Evolutionary conservation across 2,329 filamentous ascomycete species (phyloP).

Genomic region (Leptographium galeiforme): DNA sequence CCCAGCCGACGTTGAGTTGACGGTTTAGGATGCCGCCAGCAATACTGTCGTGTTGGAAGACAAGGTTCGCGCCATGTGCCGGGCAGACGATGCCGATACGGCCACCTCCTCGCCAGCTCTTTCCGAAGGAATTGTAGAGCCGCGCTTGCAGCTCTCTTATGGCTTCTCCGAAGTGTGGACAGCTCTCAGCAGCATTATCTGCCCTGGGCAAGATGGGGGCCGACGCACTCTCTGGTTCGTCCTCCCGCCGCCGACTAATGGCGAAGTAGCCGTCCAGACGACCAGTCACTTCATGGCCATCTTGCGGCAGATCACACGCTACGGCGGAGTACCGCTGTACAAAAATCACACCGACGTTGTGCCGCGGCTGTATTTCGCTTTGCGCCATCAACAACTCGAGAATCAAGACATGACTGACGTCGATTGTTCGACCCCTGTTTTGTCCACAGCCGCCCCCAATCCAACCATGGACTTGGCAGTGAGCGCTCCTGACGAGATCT

Average conservation of each 20-base stretch:
- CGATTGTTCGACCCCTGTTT: too few species aligned
- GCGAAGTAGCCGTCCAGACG: not conserved
- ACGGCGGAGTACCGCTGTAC: not conserved
- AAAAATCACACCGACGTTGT: not conserved
- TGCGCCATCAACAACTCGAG: not conserved
- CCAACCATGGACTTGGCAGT: not conserved
- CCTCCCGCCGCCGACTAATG: not conserved
- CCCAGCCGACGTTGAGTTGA: not conserved
- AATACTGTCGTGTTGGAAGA: not conserved
- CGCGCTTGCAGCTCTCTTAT: too few species aligned
- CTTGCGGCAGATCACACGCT: not conserved
- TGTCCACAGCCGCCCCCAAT: not conserved
- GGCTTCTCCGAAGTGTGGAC: not conserved
- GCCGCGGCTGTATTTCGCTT: not conserved
- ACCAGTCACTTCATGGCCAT: not conserved
- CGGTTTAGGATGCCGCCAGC: constrained; percentile 1
- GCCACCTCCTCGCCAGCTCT: not conserved
- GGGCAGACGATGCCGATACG: not conserved
- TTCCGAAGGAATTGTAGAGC: not conserved
- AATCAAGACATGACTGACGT: not conserved
- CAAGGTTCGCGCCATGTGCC: not conserved
- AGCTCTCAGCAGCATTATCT: not conserved
- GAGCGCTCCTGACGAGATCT: too few species aligned
- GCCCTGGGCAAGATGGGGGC: not conserved
- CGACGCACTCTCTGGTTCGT: not conserved